Conservation (phyloP, 805 yeast species). For the Tetrapisispora pingtungensis region DNA sequence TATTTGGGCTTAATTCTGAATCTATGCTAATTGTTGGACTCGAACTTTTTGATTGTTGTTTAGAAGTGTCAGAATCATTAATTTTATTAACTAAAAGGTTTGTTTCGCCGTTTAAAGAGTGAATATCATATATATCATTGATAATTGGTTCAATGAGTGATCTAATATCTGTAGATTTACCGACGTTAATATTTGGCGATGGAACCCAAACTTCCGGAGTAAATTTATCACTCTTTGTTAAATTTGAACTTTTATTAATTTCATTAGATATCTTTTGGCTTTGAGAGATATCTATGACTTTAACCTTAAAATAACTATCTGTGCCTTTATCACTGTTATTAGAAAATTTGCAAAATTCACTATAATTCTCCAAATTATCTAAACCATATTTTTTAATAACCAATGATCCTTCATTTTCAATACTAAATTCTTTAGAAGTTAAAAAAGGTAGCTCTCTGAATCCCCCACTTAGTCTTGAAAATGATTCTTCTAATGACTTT, state of each 20-base stretch:
- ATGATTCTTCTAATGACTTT: slow-evolving; percentile 42
- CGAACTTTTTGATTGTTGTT: neutral
- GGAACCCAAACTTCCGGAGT: slow-evolving; percentile 20
- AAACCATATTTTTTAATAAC: slow-evolving; percentile 17
- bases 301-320: slow-evolving; percentile 17
- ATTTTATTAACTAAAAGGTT: neutral
- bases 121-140: slow-evolving; percentile 20
- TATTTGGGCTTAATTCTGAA: slow-evolving; percentile 2
- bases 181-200: slow-evolving; percentile 10
- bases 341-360: slow-evolving; percentile 12
- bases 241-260: neutral
- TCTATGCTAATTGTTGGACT: neutral
- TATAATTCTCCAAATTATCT: slow-evolving; percentile 15
- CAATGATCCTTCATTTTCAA: slow-evolving; percentile 20
- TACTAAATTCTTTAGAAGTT: slow-evolving; percentile 6
- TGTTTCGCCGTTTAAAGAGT: neutral
- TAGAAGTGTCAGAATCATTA: neutral
- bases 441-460: slow-evolving; percentile 19
- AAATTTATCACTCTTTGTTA: neutral
- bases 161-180: slow-evolving; percentile 10
- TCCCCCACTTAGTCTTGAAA: slow-evolving; percentile 39
- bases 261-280: slow-evolving; percentile 1
- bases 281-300: slow-evolving; percentile 3
- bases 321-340: slow-evolving; percentile 7
- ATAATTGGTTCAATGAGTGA: slow-evolving; percentile 11